These are phyloP conservation scores for Trichophyton schoenleinii DNA, from an alignment of 2,329 filamentous ascomycete species.

Conservation along the genomic window DNA sequence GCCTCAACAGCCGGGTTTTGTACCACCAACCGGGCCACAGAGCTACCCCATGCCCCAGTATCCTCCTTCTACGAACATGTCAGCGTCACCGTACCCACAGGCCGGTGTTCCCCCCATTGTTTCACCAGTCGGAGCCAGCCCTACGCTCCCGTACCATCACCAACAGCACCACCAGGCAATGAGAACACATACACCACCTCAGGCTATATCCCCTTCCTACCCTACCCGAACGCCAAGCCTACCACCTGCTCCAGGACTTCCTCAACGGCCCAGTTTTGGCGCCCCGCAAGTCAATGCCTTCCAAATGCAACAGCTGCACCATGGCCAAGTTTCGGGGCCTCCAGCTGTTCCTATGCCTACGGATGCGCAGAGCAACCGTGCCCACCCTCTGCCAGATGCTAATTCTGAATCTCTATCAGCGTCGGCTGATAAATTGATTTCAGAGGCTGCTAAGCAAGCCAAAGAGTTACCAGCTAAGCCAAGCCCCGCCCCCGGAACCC, in stretches of 20 bases:
- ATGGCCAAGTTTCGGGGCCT: slow-evolving; percentile 34
- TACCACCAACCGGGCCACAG: slow-evolving; percentile 25
- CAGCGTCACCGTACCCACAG: slow-evolving; percentile 22
- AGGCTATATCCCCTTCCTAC: slow-evolving; percentile 25
- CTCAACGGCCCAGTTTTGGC: slow-evolving; percentile 48
- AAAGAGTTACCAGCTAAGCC: slow-evolving; percentile 25
- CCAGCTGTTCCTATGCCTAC: slow-evolving; percentile 15
- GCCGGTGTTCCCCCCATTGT: slow-evolving; percentile 21
- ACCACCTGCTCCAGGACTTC: slow-evolving; percentile 45
- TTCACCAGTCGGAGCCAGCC: slow-evolving; percentile 22
- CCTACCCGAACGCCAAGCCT: slow-evolving; percentile 39
- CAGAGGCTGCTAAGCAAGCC: slow-evolving; percentile 36
- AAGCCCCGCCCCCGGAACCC: slow-evolving; percentile 19
- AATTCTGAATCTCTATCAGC: slow-evolving; percentile 25
- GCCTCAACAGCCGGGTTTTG: slow-evolving; percentile 16
- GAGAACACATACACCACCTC: slow-evolving; percentile 33
- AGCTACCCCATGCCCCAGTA: slow-evolving; percentile 24
- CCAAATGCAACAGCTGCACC: slow-evolving; percentile 46
- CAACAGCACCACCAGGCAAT: slow-evolving; percentile 32
- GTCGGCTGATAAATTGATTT: slow-evolving; percentile 42
- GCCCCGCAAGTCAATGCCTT: slow-evolving; percentile 42
- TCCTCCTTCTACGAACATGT: slow-evolving; percentile 22
- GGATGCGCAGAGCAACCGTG: slow-evolving; percentile 14
- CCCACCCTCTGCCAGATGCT: slow-evolving; percentile 19
- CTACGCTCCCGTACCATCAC: slow-evolving; percentile 31